Percentiles rank a stretch among this genome's conserved stretches.
phyloP scores from a whole-genome alignment of 176 grass and related monocot species.

The Bromus sterilis region DNA sequence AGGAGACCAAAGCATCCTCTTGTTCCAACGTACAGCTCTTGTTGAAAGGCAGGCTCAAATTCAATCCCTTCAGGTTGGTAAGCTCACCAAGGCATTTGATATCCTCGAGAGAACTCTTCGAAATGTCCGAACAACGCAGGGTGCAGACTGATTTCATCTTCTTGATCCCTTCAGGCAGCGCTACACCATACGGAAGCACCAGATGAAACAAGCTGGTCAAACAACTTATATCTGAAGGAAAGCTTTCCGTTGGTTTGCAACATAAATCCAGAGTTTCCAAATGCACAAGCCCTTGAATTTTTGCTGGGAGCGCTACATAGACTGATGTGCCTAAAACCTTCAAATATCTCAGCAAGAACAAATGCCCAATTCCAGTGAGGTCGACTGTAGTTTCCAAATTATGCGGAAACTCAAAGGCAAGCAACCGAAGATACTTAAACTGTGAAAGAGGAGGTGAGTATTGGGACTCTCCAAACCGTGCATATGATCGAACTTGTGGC shows the following conservation, averaged over 20 bases:
- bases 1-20: neutral
- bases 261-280: neutral
- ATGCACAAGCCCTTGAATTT: neutral
- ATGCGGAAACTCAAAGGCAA: neutral
- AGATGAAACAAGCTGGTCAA: neutral
- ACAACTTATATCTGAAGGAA: neutral
- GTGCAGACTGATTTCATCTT: neutral
- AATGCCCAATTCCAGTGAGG: neutral
- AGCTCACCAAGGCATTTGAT: neutral
- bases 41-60: neutral
- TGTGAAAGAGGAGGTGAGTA: neutral
- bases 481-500: neutral
- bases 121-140: neutral
- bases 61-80: neutral
- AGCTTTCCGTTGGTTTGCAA: neutral
- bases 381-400: neutral
- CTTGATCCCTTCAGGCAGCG: neutral
- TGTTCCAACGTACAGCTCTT: neutral
- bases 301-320: rapidly evolving
- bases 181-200: rapidly evolving
- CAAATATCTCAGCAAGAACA: neutral
- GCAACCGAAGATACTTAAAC: neutral
- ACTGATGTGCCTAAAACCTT: rapidly evolving
- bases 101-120: neutral
- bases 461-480: neutral